phyloP scores from a whole-genome alignment of 371 early-diverging fungal genomes.

The Lichtheimia corymbifera region DNA sequence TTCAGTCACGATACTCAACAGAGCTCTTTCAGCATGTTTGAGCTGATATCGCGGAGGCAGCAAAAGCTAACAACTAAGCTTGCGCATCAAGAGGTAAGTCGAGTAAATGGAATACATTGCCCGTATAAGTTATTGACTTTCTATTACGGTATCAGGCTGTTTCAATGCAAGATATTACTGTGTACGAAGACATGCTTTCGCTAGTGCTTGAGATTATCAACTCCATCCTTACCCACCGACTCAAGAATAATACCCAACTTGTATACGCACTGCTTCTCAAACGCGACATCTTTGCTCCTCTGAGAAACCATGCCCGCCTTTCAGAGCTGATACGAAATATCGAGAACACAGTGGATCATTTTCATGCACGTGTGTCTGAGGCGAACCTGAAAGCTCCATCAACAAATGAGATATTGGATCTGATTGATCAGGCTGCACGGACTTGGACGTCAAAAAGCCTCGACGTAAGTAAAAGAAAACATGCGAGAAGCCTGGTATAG shows the following conservation, averaged over 20 bases:
- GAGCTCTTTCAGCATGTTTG: constrained; percentile 54
- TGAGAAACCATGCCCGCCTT: constrained; percentile 55
- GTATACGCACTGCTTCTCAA: constrained; percentile 73
- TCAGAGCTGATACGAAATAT: constrained; percentile 65
- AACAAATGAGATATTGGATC: constrained; percentile 61
- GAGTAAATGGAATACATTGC: background rate
- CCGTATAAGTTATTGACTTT: background rate
- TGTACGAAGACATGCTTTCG: constrained; percentile 70
- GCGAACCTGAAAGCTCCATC: constrained; percentile 70
- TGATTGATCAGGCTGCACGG: constrained; percentile 67
- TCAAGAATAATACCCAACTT: constrained; percentile 73
- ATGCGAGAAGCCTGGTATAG: background rate
- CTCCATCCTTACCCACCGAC: constrained; percentile 59
- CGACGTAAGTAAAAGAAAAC: constrained; percentile 33
- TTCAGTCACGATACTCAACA: background rate
- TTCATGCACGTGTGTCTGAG: constrained; percentile 62
- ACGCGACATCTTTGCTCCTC: constrained; percentile 64
- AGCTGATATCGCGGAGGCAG: constrained; percentile 66
- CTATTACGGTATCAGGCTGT: background rate
- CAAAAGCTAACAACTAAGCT: constrained; percentile 54
- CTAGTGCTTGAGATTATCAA: constrained; percentile 74
- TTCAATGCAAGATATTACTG: constrained; percentile 42
- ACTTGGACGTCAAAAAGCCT: constrained; percentile 68
- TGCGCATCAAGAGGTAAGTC: constrained; percentile 24
- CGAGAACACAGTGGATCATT: constrained; percentile 66